These are phyloP conservation scores for Cryphonectria japonica DNA, from an alignment of 2,329 filamentous ascomycete genomes.

Conservation along the genomic window DNA sequence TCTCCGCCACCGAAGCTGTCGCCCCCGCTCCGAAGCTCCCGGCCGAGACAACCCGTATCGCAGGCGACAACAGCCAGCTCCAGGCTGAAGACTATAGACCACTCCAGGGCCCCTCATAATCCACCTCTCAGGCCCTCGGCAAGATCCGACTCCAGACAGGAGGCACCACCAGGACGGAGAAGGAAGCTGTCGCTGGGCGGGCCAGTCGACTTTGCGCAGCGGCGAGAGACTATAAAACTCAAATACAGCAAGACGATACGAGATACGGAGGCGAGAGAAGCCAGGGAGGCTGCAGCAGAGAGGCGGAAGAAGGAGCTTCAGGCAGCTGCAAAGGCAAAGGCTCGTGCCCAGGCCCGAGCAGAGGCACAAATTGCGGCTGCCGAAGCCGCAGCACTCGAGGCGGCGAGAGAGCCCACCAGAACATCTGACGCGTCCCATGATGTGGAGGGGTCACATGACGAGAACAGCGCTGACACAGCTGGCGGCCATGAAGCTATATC, in stretches of 20 bases:
- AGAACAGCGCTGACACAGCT: constrained; percentile 19
- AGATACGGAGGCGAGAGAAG: constrained; percentile 67
- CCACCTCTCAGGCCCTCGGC: constrained; percentile 37
- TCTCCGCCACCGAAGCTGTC: constrained; percentile 76
- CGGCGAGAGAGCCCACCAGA: constrained; percentile 17
- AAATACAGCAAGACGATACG: constrained; percentile 85
- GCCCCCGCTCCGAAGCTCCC: constrained; percentile 77
- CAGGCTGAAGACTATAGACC: constrained; percentile 65
- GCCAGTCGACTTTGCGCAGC: constrained; percentile 82
- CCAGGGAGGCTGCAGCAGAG: constrained; percentile 57
- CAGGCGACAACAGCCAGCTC: constrained; percentile 73
- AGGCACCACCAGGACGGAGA: constrained; percentile 46
- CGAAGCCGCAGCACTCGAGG: constrained; percentile 28
- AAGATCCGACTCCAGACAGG: constrained; percentile 39
- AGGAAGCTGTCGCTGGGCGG: constrained; percentile 64
- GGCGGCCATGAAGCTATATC: constrained; percentile 25
- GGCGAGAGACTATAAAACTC: constrained; percentile 79
- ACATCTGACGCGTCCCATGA: constrained; percentile 1
- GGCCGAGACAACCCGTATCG: constrained; percentile 79
- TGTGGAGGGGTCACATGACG: constrained; percentile 14
- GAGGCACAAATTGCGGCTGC: constrained; percentile 37
- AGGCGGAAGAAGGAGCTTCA: constrained; percentile 57
- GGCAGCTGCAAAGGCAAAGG: constrained; percentile 48
- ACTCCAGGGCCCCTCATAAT: constrained; percentile 51
- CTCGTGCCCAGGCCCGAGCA: constrained; percentile 41